Conservation (phyloP, 805 yeast genomes). For the Schwanniomyces sp. region DNA sequence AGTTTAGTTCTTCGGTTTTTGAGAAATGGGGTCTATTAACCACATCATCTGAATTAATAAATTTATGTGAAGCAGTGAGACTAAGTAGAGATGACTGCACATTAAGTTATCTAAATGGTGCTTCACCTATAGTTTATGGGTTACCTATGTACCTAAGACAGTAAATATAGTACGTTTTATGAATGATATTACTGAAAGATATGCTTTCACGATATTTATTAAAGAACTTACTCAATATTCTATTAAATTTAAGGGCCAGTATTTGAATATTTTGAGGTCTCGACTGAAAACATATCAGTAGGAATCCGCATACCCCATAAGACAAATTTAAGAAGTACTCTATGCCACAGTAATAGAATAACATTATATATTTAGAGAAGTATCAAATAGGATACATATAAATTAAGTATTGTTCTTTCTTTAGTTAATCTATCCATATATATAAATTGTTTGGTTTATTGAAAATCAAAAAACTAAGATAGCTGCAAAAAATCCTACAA, state of each 20-base stretch:
- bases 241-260: neutral
- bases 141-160: slow-evolving; percentile 51
- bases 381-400: too few relatives aligned
- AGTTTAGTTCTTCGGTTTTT: slow-evolving; percentile 62
- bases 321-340: neutral
- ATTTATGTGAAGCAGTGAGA: slow-evolving; percentile 57
- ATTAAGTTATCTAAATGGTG: slow-evolving; percentile 77
- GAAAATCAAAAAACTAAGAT: too few relatives aligned
- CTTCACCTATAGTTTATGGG: slow-evolving; percentile 92
- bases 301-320: neutral
- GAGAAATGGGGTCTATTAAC: slow-evolving; percentile 62
- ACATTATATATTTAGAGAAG: too few relatives aligned
- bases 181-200: neutral
- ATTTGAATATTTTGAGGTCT: neutral
- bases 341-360: neutral
- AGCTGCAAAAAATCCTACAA: too few relatives aligned
- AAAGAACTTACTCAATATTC: neutral
- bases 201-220: too few relatives aligned
- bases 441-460: too few relatives aligned
- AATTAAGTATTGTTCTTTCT: too few relatives aligned
- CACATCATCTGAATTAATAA: slow-evolving; percentile 7
- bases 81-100: slow-evolving; percentile 67
- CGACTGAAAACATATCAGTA: neutral
- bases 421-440: too few relatives aligned
- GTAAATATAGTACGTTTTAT: neutral